Evolutionary conservation across 805 yeast species (phyloP).

Genomic region (Hanseniaspora taiwanica): DNA sequence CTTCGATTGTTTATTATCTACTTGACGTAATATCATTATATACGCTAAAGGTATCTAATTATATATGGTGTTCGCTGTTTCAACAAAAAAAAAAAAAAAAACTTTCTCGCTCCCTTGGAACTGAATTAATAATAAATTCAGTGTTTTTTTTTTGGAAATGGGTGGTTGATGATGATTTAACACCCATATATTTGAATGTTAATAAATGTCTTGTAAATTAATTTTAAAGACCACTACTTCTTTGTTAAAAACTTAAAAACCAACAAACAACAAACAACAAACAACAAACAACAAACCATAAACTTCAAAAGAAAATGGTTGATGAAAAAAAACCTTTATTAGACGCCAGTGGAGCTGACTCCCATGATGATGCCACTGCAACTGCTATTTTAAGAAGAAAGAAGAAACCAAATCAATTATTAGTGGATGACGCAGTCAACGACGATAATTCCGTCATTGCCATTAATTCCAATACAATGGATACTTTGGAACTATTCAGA

Average conservation of each 20-base stretch:
- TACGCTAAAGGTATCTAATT: too few relatives aligned
- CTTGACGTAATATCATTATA: too few relatives aligned
- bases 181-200: too few relatives aligned
- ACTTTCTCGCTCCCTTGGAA: too few relatives aligned
- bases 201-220: too few relatives aligned
- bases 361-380: conserved; percentile 64
- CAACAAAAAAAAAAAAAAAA: too few relatives aligned
- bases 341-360: conserved; percentile 57
- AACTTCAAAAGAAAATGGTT: conserved; percentile 13
- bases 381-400: conserved; percentile 94
- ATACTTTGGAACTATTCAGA: conserved; percentile 81
- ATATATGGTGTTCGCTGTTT: too few relatives aligned
- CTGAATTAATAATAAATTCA: too few relatives aligned
- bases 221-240: too few relatives aligned
- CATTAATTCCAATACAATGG: conserved; percentile 92
- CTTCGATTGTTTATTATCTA: too few relatives aligned
- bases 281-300: not conserved
- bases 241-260: not conserved
- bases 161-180: too few relatives aligned
- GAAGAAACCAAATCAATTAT: conserved; percentile 90
- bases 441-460: conserved; percentile 97
- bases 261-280: not conserved
- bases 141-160: too few relatives aligned
- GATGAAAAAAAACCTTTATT: conserved; percentile 32
- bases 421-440: conserved; percentile 93